Conservation (phyloP, 495 filamentous ascomycete species). For the Letharia columbiana region DNA sequence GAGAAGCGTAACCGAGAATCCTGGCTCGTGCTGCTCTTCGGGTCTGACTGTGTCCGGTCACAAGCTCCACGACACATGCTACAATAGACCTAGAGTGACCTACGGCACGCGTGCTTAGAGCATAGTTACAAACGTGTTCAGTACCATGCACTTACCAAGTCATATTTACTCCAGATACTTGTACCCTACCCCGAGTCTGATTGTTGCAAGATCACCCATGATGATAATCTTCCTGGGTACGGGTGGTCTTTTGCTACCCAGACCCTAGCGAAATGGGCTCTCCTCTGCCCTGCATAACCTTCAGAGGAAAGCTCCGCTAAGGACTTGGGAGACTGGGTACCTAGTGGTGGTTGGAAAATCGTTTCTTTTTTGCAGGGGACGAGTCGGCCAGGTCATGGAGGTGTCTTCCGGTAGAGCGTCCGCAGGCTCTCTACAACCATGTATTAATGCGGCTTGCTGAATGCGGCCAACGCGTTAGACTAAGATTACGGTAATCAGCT, state of each 20-base stretch:
- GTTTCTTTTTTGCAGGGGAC: background rate
- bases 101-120: background rate
- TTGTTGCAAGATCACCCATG: background rate
- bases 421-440: too few relatives aligned
- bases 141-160: background rate
- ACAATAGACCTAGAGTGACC: background rate
- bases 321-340: background rate
- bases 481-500: too few relatives aligned
- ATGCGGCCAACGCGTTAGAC: background rate
- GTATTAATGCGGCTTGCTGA: too few relatives aligned
- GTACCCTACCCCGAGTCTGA: background rate
- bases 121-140: background rate
- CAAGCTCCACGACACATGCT: background rate
- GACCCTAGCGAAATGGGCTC: background rate
- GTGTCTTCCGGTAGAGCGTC: too few relatives aligned
- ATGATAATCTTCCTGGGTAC: too few relatives aligned
- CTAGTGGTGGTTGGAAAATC: background rate
- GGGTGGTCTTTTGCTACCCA: too few relatives aligned
- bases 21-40: background rate
- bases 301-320: background rate
- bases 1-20: background rate
- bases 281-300: background rate
- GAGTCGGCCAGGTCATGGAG: too few relatives aligned
- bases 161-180: background rate
- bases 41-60: background rate